A percentile compares a stretch with the other conserved stretches of the same genome.
Evolutionary conservation across 2,329 filamentous ascomycete species (phyloP).

Genomic region (Aspergillus proliferans): DNA sequence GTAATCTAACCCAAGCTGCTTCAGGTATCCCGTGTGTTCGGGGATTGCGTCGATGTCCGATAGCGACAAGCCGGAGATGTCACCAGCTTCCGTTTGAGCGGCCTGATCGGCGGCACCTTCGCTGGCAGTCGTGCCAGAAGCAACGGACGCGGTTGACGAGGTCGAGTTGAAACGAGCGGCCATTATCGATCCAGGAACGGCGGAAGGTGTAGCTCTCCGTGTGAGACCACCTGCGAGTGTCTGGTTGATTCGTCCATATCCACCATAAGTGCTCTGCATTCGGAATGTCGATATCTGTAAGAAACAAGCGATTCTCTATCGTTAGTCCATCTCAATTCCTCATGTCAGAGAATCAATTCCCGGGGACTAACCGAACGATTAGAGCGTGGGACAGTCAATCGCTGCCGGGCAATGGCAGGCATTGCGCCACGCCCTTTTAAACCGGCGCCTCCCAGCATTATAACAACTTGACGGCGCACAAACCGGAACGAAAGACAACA

Average conservation of each 20-base stretch:
- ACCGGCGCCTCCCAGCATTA: slow-evolving; percentile 54
- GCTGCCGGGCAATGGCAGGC: slow-evolving; percentile 30
- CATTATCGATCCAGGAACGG: slow-evolving; percentile 15
- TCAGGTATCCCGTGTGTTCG: slow-evolving; percentile 75
- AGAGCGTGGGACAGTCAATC: slow-evolving; percentile 22
- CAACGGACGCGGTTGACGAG: slow-evolving; percentile 16
- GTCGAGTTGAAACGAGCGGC: slow-evolving; percentile 36
- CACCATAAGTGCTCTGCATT: slow-evolving; percentile 16
- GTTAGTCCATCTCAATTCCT: slow-evolving; percentile 6
- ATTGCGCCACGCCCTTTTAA: slow-evolving; percentile 44
- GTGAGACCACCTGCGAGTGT: slow-evolving; percentile 14
- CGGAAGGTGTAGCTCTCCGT: slow-evolving; percentile 16
- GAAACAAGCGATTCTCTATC: slow-evolving; percentile 8
- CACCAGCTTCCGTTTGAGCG: slow-evolving; percentile 5
- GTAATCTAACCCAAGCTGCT: slow-evolving; percentile 77
- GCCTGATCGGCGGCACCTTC: background rate
- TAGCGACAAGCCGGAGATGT: slow-evolving; percentile 19
- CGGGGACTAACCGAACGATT: slow-evolving; percentile 30
- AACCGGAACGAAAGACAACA: slow-evolving; percentile 6
- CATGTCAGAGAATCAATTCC: slow-evolving; percentile 1
- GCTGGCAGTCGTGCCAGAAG: slow-evolving; percentile 10
- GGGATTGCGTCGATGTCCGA: slow-evolving; percentile 52
- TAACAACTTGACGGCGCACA: slow-evolving; percentile 7
- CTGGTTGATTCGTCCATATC: slow-evolving; percentile 15
- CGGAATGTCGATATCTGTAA: slow-evolving; percentile 32